Conservation (phyloP, 371 early-diverging fungal genomes). For the Conidiobolus incongruus region DNA sequence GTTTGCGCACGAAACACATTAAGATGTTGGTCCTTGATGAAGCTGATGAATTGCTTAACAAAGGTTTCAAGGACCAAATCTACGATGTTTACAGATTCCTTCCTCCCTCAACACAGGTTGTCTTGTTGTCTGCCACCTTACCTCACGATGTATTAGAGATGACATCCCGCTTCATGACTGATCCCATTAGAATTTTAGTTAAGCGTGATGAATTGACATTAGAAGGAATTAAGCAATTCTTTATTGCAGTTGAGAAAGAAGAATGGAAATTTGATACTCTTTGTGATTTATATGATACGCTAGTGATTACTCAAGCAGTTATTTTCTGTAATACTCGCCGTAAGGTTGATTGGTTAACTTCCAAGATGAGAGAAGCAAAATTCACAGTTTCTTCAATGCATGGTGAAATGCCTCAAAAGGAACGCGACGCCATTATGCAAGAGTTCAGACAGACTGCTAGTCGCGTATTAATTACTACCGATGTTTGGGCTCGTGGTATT, state of each 20-base stretch:
- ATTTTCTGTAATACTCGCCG: conserved; percentile 97
- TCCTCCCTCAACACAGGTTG: conserved; percentile 89
- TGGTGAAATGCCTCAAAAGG: conserved; percentile 91
- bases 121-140: conserved; percentile 95
- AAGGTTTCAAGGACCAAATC: conserved; percentile 98
- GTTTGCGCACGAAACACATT: conserved; percentile 68
- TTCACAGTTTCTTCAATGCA: conserved; percentile 98
- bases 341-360: conserved; percentile 96
- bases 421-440: conserved; percentile 77
- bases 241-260: conserved; percentile 88
- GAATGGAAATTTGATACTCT: conserved; percentile 93
- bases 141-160: conserved; percentile 94
- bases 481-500: conserved; percentile 92
- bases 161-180: conserved; percentile 91
- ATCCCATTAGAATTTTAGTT: conserved; percentile 95
- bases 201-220: conserved; percentile 99
- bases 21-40: conserved; percentile 98
- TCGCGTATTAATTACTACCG: conserved; percentile 87
- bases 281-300: conserved; percentile 89
- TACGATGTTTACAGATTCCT: conserved; percentile 90
- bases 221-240: conserved; percentile 99
- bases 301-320: conserved; percentile 95
- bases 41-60: conserved; percentile 96
- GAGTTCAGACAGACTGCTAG: conserved; percentile 73
- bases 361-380: conserved; percentile 74